phyloP scores from a whole-genome alignment of 192 early-diverging fungal species.

The Entophlyctis luteolus region DNA sequence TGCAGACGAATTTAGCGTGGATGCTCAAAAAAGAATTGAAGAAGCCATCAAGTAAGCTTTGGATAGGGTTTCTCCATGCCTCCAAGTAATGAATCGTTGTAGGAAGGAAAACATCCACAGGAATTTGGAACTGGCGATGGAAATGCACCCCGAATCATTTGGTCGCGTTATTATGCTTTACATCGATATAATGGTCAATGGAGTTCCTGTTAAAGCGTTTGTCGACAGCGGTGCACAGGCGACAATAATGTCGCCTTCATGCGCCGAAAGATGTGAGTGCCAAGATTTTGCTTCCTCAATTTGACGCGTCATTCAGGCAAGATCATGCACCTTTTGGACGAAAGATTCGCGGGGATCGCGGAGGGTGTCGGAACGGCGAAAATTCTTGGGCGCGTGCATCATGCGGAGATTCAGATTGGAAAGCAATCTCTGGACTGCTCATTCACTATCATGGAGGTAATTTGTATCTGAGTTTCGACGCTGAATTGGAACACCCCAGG shows the following conservation, averaged over 20 bases:
- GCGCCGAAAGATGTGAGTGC: constrained; percentile 27
- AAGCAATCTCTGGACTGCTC: constrained; percentile 76
- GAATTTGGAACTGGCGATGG: constrained; percentile 61
- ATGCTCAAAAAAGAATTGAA: constrained; percentile 87
- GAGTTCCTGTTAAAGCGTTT: constrained; percentile 82
- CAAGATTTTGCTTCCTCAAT: not conserved
- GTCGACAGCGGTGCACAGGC: constrained; percentile 96
- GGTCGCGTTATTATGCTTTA: constrained; percentile 88
- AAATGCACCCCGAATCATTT: constrained; percentile 93
- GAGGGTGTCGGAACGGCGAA: constrained; percentile 94
- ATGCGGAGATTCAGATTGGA: constrained; percentile 78
- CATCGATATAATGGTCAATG: constrained; percentile 85
- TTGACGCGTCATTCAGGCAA: constrained; percentile 63
- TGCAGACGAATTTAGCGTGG: constrained; percentile 85
- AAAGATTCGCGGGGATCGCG: constrained; percentile 82
- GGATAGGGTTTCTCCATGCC: not conserved
- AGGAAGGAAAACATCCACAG: constrained; percentile 13
- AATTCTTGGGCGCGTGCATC: constrained; percentile 92
- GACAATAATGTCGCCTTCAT: constrained; percentile 74
- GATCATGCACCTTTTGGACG: constrained; percentile 86
- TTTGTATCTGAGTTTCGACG: not conserved
- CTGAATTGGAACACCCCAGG: constrained; percentile 29
- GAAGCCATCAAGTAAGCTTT: constrained; percentile 64
- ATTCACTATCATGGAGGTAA: constrained; percentile 85
- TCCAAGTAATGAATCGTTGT: not conserved